A percentile compares a stretch with the other conserved stretches of the same genome.
These are phyloP conservation scores for Excoecaria cochinchinensis DNA, from an alignment of 345 rosid genomes.

Conservation along the genomic window DNA sequence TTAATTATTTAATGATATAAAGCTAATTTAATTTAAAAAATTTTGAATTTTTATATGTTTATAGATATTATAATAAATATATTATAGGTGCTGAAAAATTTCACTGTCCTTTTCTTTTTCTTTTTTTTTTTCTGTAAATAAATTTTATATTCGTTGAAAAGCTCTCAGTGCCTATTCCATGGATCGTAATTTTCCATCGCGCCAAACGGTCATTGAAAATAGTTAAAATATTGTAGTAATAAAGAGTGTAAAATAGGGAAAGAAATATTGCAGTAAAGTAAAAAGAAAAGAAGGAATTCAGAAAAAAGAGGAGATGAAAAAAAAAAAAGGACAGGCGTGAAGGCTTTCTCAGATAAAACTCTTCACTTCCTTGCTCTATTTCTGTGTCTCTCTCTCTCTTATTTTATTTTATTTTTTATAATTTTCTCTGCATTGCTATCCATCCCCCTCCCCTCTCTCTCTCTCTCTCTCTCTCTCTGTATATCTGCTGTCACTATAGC, in stretches of 20 bases:
- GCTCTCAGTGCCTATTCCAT: slow-evolving; percentile 16
- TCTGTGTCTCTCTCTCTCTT: slow-evolving; percentile 16
- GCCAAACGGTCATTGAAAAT: slow-evolving; percentile 20
- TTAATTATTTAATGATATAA: too few relatives aligned
- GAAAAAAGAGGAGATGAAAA: neutral
- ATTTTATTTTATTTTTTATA: neutral
- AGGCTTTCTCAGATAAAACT: slow-evolving; percentile 43
- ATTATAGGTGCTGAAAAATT: too few relatives aligned
- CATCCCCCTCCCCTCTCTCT: slow-evolving; percentile 9
- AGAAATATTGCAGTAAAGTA: neutral
- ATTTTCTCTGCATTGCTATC: slow-evolving; percentile 1
- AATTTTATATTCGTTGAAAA: neutral
- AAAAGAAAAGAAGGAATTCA: neutral
- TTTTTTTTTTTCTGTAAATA: too few relatives aligned
- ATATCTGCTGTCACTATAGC: slow-evolving; percentile 12
- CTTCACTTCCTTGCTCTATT: slow-evolving; percentile 34
- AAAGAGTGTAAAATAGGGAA: neutral
- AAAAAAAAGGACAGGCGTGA: slow-evolving; percentile 50
- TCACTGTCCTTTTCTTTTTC: too few relatives aligned
- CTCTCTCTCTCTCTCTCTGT: slow-evolving; percentile 12
- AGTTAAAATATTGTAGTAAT: slow-evolving; percentile 4
- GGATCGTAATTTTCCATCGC: slow-evolving; percentile 8
- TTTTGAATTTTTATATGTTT: too few relatives aligned
- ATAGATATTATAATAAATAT: too few relatives aligned
- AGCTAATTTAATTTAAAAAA: too few relatives aligned